These are phyloP conservation scores for Corrigiola litoralis DNA, from an alignment of 179 eudicot species.

Conservation along the genomic window DNA sequence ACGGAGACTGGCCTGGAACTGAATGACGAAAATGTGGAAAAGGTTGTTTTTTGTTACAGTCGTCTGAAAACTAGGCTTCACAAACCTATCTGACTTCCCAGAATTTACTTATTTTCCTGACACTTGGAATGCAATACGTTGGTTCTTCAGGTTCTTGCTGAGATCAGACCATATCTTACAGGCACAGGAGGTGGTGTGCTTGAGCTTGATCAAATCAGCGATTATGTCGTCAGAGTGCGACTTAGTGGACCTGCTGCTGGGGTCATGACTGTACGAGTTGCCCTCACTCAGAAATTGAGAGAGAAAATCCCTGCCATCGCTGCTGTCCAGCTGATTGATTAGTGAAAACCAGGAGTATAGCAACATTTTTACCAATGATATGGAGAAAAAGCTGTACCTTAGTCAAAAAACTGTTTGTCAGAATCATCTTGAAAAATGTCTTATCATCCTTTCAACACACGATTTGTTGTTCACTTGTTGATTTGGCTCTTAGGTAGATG, in stretches of 20 bases:
- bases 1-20: conserved; percentile 89
- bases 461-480: neutral
- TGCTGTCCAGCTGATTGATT: conserved; percentile 81
- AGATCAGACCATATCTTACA: conserved; percentile 82
- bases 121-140: neutral
- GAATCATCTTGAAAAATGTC: neutral
- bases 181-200: conserved; percentile 90
- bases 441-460: neutral
- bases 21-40: conserved; percentile 82
- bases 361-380: neutral
- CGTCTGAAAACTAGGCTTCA: neutral
- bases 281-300: conserved; percentile 80
- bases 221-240: conserved; percentile 56
- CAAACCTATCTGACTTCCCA: neutral
- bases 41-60: conserved; percentile 34
- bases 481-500: neutral
- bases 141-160: conserved; percentile 58
- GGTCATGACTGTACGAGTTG: conserved; percentile 93
- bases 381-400: neutral
- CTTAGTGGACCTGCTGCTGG: conserved; percentile 87
- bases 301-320: conserved; percentile 82
- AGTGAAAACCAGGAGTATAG: neutral
- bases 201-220: conserved; percentile 64
- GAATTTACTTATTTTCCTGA: neutral
- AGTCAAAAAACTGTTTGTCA: neutral